These are phyloP conservation scores for Pythium phragmitis DNA, from an alignment of 352 stramenopile species.

Conservation along the genomic window DNA sequence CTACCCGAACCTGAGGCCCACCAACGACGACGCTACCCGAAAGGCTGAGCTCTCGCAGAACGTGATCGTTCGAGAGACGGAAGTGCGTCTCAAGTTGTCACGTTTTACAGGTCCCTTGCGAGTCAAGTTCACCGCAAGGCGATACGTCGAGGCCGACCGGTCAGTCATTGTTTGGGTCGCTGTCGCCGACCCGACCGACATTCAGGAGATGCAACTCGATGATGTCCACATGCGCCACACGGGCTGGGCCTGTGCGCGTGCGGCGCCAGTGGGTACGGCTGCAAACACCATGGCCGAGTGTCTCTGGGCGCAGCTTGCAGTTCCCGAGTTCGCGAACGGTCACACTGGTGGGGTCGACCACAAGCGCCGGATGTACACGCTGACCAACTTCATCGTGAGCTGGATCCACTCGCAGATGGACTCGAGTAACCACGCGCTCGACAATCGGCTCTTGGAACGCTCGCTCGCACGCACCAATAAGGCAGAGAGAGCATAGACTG, in stretches of 20 bases:
- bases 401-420: slow-evolving; percentile 18
- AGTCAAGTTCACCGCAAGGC: slow-evolving; percentile 9
- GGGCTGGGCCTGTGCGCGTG: slow-evolving; percentile 15
- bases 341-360: background rate
- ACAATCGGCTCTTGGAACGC: slow-evolving; percentile 22
- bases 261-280: background rate
- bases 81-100: slow-evolving; percentile 12
- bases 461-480: background rate
- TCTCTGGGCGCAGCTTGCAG: slow-evolving; percentile 8
- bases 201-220: slow-evolving; percentile 7
- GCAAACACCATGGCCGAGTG: slow-evolving; percentile 8
- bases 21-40: background rate
- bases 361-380: slow-evolving; percentile 13
- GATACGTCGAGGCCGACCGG: slow-evolving; percentile 15
- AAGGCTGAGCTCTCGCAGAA: background rate
- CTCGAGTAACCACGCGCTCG: slow-evolving; percentile 7
- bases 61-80: background rate
- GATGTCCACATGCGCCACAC: slow-evolving; percentile 19
- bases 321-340: slow-evolving; percentile 13
- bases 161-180: slow-evolving; percentile 24
- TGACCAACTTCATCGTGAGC: slow-evolving; percentile 22
- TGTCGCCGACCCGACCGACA: slow-evolving; percentile 12
- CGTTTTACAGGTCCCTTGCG: slow-evolving; percentile 14
- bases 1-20: background rate
- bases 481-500: too few species aligned